These are phyloP conservation scores for Trypanosoma avium DNA, from an alignment of 208 protist species.

Conservation along the genomic window DNA sequence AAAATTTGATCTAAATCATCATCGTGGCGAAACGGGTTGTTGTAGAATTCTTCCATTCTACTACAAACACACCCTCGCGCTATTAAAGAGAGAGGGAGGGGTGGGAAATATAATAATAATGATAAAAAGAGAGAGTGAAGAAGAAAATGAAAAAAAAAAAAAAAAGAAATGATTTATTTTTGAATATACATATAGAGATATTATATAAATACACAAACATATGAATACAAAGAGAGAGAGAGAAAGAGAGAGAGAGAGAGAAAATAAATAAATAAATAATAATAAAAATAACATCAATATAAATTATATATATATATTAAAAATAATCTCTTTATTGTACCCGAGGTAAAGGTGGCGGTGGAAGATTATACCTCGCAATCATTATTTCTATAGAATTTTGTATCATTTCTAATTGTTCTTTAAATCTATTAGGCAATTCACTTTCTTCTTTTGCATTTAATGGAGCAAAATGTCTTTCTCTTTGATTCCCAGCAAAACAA, in stretches of 20 bases:
- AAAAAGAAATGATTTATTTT: conserved; percentile 1
- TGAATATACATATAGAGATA: not conserved
- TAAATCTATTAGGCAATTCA: conserved; percentile 33
- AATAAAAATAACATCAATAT: not conserved
- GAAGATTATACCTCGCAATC: conserved; percentile 83
- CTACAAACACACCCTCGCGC: not conserved
- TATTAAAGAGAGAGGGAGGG: too few species aligned
- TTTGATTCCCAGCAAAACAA: too few species aligned
- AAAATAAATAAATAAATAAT: not conserved
- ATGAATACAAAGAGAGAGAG: too few species aligned
- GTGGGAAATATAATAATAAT: not conserved
- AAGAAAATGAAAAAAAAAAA: conserved; percentile 1
- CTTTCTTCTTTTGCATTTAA: conserved; percentile 24
- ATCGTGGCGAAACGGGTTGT: conserved; percentile 52
- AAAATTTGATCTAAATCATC: conserved; percentile 60
- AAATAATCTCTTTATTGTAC: not conserved
- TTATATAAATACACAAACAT: conserved; percentile 10
- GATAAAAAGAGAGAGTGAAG: not conserved
- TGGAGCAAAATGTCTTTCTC: too few species aligned
- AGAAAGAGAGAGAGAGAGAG: conserved; percentile 3
- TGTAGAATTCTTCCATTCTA: conserved; percentile 52
- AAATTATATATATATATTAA: not conserved
- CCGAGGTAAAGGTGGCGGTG: conserved; percentile 47
- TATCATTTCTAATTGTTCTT: conserved; percentile 70
- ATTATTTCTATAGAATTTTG: conserved; percentile 84